phyloP scores from a whole-genome alignment of 768 basidiomycete genomes.

The Phylloporus sp. region DNA sequence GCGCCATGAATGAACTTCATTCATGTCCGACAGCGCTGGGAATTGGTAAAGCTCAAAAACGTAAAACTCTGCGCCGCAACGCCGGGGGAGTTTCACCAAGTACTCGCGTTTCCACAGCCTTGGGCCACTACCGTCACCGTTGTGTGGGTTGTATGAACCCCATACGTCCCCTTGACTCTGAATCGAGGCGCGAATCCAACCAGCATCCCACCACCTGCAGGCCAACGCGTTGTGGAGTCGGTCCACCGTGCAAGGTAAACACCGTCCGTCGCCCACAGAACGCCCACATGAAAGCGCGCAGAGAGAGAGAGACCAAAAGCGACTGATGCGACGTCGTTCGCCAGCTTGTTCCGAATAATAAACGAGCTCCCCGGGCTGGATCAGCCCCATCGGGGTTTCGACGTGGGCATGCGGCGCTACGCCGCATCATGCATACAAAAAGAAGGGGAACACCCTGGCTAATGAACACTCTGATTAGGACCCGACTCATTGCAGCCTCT shows the following conservation, averaged over 20 bases:
- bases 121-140: not conserved
- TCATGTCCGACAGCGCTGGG: constrained; percentile 22
- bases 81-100: not conserved
- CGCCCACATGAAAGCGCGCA: constrained; percentile 10
- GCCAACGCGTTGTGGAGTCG: constrained; percentile 17
- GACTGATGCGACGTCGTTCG: not conserved
- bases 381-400: constrained; percentile 22
- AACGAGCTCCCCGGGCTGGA: not conserved
- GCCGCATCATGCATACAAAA: constrained; percentile 20
- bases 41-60: constrained; percentile 5
- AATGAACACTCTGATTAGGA: constrained; percentile 7
- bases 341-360: constrained; percentile 8
- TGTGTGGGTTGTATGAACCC: not conserved
- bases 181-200: constrained; percentile 15
- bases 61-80: constrained; percentile 3
- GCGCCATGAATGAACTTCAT: constrained; percentile 4
- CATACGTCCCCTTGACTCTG: not conserved
- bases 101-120: not conserved
- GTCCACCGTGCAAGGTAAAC: constrained; percentile 7
- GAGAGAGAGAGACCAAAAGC: not conserved
- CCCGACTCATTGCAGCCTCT: constrained; percentile 8
- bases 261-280: constrained; percentile 7
- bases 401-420: constrained; percentile 9
- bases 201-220: constrained; percentile 18
- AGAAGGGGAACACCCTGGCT: constrained; percentile 5